Evolutionary conservation across 805 yeast genomes (phyloP), one percentile per base, ranked within the genome.

Genomic region (Saccharomycopsis sp.): DNA sequence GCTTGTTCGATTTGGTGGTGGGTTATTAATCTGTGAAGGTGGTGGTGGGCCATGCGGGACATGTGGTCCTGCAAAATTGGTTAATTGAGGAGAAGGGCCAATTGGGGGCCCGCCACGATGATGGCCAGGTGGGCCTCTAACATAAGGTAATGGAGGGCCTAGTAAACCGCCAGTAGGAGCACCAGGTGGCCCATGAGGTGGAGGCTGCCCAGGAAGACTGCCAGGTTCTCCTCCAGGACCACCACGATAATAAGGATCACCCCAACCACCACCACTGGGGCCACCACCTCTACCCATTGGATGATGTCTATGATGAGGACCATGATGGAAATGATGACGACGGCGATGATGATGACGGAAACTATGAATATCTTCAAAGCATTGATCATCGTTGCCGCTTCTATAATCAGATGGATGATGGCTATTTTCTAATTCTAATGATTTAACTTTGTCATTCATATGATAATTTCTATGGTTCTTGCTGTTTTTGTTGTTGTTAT

Each of bases 141-240:
- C 28, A 17, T 31, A 22, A 17, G 20, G 27, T 17, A 34, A 29
- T n/a, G 38, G n/a, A 14, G 37, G 40, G 36, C 11, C 4, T 23
- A 37, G 29, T 21, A 42, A 3, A 11, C 8, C 13, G 28, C 13
- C 32, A 17, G 50, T 36, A 27, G 43, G 45, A 36, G 53, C 41
- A 20, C 44, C 42, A 2, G 37, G 48, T 2, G 45, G 47, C 16
- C 29, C 22, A 40, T 40, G 50, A 44, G 32, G 45, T 16, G 31
- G 29, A 29, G 23, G 51, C 27, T 21, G 45, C 9, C 29, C 39
- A 32, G 43, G 35, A 20, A 8, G 40, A 22, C 19, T 27, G 16
- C 38, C n/a, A 13, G 8, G 31, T 22, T 14, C 32, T 8, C 34
- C 29, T 14, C 20, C 32, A 4, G 31, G 34, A 14, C 43, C 27